These are phyloP conservation scores for Alternaria alternata DNA, from an alignment of 2,329 filamentous ascomycete genomes.

Conservation along the genomic window DNA sequence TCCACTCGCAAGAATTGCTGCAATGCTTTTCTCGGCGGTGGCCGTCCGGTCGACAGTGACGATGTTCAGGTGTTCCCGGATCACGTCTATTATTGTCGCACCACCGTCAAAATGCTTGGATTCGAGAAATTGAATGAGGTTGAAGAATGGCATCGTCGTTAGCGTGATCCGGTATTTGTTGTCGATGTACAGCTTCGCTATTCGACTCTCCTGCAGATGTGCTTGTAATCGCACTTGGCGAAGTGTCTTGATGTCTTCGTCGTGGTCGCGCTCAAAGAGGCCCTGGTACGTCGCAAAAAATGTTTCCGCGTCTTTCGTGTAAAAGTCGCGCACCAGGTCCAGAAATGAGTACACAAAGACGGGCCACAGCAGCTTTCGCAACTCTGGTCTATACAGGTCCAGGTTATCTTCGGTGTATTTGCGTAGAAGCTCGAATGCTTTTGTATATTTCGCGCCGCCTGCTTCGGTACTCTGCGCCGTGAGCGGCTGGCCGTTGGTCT, in stretches of 20 bases:
- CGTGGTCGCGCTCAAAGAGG: constrained; percentile 77
- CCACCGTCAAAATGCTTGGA: constrained; percentile 84
- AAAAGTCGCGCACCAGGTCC: constrained; percentile 76
- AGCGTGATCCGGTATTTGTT: constrained; percentile 91
- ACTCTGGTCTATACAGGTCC: constrained; percentile 91
- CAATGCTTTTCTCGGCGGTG: constrained; percentile 66
- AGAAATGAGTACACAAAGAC: constrained; percentile 93
- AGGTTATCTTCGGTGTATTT: constrained; percentile 91
- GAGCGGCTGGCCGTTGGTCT: constrained; percentile 83
- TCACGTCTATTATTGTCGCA: constrained; percentile 76
- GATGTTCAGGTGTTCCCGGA: constrained; percentile 68
- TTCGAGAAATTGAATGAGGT: constrained; percentile 87
- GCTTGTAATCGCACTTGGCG: constrained; percentile 76
- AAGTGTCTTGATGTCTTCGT: constrained; percentile 81
- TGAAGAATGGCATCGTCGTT: constrained; percentile 83
- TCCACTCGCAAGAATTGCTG: constrained; percentile 65
- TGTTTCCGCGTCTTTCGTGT: constrained; percentile 73
- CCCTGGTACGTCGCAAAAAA: constrained; percentile 76
- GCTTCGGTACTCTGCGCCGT: constrained; percentile 69
- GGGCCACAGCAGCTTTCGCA: constrained; percentile 89
- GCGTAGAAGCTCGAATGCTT: constrained; percentile 75
- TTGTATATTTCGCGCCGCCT: constrained; percentile 79
- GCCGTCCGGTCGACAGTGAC: constrained; percentile 65
- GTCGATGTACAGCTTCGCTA: constrained; percentile 81
- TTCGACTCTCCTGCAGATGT: constrained; percentile 78